Base-by-base conservation (phyloP, 495 filamentous ascomycete species). In the Lophiostoma macrostomum region DNA sequence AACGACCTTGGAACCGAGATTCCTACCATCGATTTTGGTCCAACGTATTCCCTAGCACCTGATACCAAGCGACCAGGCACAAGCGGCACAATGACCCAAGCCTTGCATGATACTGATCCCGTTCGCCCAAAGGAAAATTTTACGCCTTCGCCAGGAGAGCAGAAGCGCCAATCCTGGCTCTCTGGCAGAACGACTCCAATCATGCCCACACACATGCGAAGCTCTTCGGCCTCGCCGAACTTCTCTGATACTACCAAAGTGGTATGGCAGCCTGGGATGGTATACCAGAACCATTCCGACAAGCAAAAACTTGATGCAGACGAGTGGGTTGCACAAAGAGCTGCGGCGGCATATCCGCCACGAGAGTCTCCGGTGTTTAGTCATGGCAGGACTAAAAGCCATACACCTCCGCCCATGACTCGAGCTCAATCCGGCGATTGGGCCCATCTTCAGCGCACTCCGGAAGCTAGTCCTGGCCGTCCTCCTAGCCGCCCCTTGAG, bases 281-380 rank as follows among this genome's bases (percentile, higher is more conserved):
- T 53, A 11, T 16, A 40, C 22, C 46, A 29, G 14, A 20, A 20
- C 4, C 49, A 51, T 3, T 27, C 51, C 14, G 62, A 58, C 40
- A 64, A 65, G 59, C 68, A 23, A 66, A 67, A 73, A 64, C 59
- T 82, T 22, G 73, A 78, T 0, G 67, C 91, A 14, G 89, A 96
- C 64, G 82, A 95, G 63, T 96, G 82, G 69, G 88, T 96, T n/a
- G 82, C 89, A 53, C 87, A 93, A 57, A 81, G 89, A 41, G 84
- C 87, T 4, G 78, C 84, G 5, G 75, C 77, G 19, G 70, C 85
- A 1, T 71, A 77, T 13, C 79, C 76, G 48, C 74, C 71, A 52
- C 49, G 50, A 27, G 66, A 66, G 5, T 68, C 74, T 12, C 73
- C 25, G 69, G 67, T 10, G 68, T 72, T 34, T 71, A 18, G 35